A percentile compares a stretch with the other conserved stretches of the same genome.
Conservation (phyloP, 2,329 filamentous ascomycete species). For the Cylindrodendrum hubeiense region DNA sequence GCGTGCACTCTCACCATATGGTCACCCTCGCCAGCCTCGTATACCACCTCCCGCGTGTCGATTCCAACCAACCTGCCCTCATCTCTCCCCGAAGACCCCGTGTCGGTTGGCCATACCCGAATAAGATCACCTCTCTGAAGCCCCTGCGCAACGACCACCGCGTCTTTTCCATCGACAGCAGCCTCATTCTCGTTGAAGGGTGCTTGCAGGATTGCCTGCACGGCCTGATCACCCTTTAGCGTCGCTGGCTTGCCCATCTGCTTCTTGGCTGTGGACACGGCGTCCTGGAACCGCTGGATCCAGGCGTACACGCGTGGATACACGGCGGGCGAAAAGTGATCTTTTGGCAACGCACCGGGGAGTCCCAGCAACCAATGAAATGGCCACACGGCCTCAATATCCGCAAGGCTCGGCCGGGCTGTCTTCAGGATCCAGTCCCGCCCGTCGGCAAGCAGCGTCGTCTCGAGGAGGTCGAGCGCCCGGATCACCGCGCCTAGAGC, state of each 20-base stretch:
- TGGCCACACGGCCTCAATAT: constrained; percentile 78
- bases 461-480: constrained; percentile 71
- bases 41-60: constrained; percentile 66
- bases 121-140: constrained; percentile 67
- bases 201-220: constrained; percentile 58
- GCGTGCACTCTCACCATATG: constrained; percentile 68
- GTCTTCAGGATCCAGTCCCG: constrained; percentile 72
- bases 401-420: constrained; percentile 67
- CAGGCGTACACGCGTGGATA: constrained; percentile 75
- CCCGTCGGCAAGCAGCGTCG: constrained; percentile 73
- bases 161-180: constrained; percentile 63
- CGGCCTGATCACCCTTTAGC: constrained; percentile 67
- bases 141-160: constrained; percentile 56
- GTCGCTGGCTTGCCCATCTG: constrained; percentile 50
- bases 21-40: constrained; percentile 61
- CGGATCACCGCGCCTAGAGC: constrained; percentile 66
- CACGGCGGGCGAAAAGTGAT: constrained; percentile 61
- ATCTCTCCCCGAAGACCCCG: constrained; percentile 70
- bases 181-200: constrained; percentile 59
- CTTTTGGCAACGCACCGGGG: constrained; percentile 65
- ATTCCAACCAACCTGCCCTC: constrained; percentile 67
- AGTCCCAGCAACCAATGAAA: constrained; percentile 74
- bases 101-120: constrained; percentile 72
- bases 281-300: constrained; percentile 70
- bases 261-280: constrained; percentile 57